These are phyloP conservation scores for Penicillium concentricum DNA, from an alignment of 2,329 filamentous ascomycete species.

Conservation along the genomic window DNA sequence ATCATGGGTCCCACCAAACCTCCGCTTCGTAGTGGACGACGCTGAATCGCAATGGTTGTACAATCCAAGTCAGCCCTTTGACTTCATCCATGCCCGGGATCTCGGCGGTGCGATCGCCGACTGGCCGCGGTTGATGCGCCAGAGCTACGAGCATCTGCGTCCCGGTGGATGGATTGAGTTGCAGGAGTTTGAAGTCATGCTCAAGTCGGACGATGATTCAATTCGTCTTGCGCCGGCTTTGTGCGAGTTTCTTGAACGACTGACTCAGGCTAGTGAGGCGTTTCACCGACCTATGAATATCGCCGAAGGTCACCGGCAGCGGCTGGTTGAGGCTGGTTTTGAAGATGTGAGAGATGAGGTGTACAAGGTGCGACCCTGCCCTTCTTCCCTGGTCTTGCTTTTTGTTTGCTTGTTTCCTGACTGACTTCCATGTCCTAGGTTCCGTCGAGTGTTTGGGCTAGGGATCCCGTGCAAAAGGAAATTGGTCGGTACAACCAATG, in stretches of 20 bases:
- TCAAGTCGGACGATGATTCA: constrained; percentile 33
- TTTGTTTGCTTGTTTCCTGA: background rate
- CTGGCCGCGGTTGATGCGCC: constrained; percentile 26
- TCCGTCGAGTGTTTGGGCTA: constrained; percentile 51
- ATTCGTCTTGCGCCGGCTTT: constrained; percentile 26
- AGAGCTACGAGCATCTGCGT: constrained; percentile 37
- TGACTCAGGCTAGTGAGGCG: constrained; percentile 30
- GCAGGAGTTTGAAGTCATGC: constrained; percentile 36
- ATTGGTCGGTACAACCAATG: constrained; percentile 37
- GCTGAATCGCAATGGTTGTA: constrained; percentile 35
- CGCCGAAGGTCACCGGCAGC: constrained; percentile 39
- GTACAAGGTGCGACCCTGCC: constrained; percentile 37
- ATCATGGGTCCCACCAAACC: constrained; percentile 39
- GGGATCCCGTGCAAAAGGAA: constrained; percentile 46
- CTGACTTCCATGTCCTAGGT: constrained; percentile 31
- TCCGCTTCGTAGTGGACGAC: constrained; percentile 37
- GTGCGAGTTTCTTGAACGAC: constrained; percentile 25
- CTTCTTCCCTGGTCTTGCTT: background rate
- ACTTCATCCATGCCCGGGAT: constrained; percentile 37
- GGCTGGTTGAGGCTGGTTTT: constrained; percentile 55
- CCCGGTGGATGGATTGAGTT: constrained; percentile 54
- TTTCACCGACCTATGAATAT: constrained; percentile 38
- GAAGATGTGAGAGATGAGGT: constrained; percentile 50
- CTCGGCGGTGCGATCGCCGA: constrained; percentile 33
- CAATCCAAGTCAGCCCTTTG: constrained; percentile 25